Conservation (phyloP, 2,329 filamentous ascomycete species). For the Fusarium gaditjirri region DNA sequence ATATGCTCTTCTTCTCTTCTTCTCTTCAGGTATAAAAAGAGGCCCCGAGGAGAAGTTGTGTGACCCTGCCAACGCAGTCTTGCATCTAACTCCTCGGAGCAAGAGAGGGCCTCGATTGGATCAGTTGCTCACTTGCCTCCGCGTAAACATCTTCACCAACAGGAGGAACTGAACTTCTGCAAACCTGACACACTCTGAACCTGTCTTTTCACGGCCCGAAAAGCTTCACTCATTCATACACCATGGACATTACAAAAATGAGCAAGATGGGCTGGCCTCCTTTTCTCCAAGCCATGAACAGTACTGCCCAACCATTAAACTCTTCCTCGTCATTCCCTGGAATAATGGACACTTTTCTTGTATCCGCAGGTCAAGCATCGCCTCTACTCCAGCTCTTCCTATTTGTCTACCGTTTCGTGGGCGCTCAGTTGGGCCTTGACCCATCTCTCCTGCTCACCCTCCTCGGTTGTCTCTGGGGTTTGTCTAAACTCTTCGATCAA, state of each 20-base stretch:
- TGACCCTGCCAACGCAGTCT: conserved; percentile 34
- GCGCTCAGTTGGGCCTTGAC: conserved; percentile 59
- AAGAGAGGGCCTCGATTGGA: not conserved
- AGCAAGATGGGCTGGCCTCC: conserved; percentile 44
- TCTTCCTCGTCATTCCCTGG: conserved; percentile 41
- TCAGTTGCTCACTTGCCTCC: not conserved
- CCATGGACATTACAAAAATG: conserved; percentile 45
- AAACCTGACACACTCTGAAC: not conserved
- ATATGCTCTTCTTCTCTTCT: not conserved
- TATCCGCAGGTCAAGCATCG: conserved; percentile 56
- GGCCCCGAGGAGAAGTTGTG: conserved; percentile 12
- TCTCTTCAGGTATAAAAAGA: conserved; percentile 7
- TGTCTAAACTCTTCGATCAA: conserved; percentile 51
- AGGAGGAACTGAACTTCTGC: not conserved
- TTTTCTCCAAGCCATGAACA: conserved; percentile 40
- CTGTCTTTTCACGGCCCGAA: not conserved
- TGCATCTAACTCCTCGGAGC: conserved; percentile 9
- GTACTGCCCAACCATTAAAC: conserved; percentile 37
- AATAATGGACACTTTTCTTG: conserved; percentile 58
- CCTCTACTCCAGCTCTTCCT: conserved; percentile 55
- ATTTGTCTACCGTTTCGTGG: conserved; percentile 59
- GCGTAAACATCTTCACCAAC: not conserved
- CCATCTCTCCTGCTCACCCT: conserved; percentile 59
- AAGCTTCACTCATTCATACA: not conserved
- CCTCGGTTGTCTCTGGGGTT: conserved; percentile 60